Evolutionary conservation across 2,329 filamentous ascomycete genomes (phyloP).

Genomic region (Orbilia brochopaga): DNA sequence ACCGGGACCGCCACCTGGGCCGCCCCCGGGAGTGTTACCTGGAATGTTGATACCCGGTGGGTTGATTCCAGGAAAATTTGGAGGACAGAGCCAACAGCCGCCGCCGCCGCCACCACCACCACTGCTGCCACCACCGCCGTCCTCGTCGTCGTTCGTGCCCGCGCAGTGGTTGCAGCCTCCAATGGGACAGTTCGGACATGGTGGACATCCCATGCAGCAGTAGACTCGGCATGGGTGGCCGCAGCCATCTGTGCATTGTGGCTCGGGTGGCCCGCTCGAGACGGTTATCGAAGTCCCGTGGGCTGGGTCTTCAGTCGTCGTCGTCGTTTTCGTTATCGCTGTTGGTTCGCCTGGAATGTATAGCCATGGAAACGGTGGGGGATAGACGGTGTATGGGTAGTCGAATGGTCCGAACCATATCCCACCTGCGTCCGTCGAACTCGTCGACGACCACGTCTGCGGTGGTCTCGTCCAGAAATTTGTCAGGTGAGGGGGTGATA

Average conservation of each 20-base stretch:
- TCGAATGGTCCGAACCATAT: too few species aligned
- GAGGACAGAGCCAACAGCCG: not conserved
- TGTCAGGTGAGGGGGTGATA: too few species aligned
- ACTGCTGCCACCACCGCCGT: not conserved
- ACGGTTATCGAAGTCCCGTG: not conserved
- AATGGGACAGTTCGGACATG: not conserved
- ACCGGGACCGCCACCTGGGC: not conserved
- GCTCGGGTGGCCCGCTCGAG: not conserved
- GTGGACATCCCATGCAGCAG: not conserved
- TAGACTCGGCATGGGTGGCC: not conserved
- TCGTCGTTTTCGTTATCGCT: too few species aligned
- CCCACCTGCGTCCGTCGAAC: too few species aligned
- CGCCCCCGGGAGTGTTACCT: not conserved
- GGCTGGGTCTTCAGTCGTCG: not conserved
- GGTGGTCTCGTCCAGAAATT: too few species aligned
- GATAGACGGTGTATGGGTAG: too few species aligned
- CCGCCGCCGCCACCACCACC: not conserved
- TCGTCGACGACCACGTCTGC: too few species aligned
- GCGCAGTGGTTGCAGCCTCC: not conserved
- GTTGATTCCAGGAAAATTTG: too few species aligned
- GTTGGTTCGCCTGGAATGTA: too few species aligned
- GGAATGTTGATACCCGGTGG: not conserved
- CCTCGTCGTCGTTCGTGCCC: not conserved
- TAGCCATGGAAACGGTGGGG: too few species aligned
- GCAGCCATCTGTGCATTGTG: not conserved